Evolutionary conservation across 345 rosid species (phyloP).

Genomic region (Odontarrhena argentea): DNA sequence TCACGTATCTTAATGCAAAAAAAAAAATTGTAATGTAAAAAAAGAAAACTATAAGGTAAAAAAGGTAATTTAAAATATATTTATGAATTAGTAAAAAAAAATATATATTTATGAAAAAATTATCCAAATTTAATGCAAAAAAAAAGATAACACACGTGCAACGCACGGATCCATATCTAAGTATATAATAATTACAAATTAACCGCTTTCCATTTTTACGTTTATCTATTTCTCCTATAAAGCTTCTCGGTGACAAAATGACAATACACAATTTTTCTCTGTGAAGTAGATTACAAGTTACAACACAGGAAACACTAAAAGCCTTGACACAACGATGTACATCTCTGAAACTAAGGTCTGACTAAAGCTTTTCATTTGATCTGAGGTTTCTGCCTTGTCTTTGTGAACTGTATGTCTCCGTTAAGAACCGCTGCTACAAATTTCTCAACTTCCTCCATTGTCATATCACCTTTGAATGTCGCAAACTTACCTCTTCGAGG

Average conservation of each 20-base stretch:
- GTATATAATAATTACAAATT: slow-evolving; percentile 26
- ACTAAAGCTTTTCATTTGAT: slow-evolving; percentile 35
- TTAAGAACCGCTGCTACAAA: slow-evolving; percentile 70
- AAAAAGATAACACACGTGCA: no score
- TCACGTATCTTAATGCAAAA: no score
- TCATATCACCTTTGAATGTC: slow-evolving; percentile 47
- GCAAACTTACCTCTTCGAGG: slow-evolving; percentile 72
- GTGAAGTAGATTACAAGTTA: slow-evolving; percentile 21
- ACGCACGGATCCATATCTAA: neutral
- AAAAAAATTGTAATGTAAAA: no score
- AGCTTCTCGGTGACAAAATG: slow-evolving; percentile 1
- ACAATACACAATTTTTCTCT: neutral
- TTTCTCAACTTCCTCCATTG: slow-evolving; percentile 63
- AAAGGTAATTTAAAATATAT: no score
- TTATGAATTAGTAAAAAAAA: no score
- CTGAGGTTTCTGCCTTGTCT: slow-evolving; percentile 61
- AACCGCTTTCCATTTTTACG: neutral
- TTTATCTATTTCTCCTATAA: slow-evolving; percentile 21
- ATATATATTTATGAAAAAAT: no score
- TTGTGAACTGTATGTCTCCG: slow-evolving; percentile 70
- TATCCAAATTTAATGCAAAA: no score
- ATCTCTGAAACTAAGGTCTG: slow-evolving; percentile 29
- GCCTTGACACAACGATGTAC: slow-evolving; percentile 28
- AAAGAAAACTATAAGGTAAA: no score
- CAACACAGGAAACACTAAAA: slow-evolving; percentile 9